phyloP scores from a whole-genome alignment of 768 basidiomycete species.

The Cystoderma amianthinum region DNA sequence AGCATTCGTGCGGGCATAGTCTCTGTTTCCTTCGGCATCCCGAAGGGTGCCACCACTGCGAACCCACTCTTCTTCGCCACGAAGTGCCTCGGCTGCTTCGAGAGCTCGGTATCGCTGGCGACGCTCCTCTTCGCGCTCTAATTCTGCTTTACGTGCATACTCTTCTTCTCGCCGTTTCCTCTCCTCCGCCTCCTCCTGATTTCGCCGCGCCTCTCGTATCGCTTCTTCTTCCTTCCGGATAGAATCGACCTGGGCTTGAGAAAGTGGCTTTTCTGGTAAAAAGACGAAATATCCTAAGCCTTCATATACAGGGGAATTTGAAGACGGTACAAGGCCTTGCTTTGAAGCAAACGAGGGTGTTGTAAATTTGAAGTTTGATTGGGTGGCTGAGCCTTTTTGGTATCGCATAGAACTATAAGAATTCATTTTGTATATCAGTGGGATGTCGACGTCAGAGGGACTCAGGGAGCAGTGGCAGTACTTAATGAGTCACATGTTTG shows the following conservation, averaged over 20 bases:
- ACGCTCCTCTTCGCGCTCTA: neutral
- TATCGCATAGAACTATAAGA: neutral
- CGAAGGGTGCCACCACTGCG: constrained; percentile 49
- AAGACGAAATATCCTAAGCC: constrained; percentile 4
- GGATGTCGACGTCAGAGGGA: no score
- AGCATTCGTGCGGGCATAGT: constrained; percentile 39
- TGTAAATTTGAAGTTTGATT: neutral
- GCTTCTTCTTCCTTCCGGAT: neutral
- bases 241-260: neutral
- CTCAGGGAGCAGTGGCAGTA: no score
- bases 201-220: neutral
- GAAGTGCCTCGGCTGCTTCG: constrained; percentile 34
- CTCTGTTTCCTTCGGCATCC: constrained; percentile 40
- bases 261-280: neutral
- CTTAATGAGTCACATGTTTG: no score
- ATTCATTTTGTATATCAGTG: no score
- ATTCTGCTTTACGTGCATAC: neutral
- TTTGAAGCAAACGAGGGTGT: neutral
- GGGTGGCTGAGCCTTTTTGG: neutral
- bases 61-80: constrained; percentile 55
- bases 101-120: constrained; percentile 6
- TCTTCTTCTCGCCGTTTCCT: neutral
- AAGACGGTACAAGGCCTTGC: no score
- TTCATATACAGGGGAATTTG: neutral
- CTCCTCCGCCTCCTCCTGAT: neutral